These are phyloP conservation scores for Chlorophyllum brunneum DNA, from an alignment of 768 basidiomycete species.

Conservation along the genomic window DNA sequence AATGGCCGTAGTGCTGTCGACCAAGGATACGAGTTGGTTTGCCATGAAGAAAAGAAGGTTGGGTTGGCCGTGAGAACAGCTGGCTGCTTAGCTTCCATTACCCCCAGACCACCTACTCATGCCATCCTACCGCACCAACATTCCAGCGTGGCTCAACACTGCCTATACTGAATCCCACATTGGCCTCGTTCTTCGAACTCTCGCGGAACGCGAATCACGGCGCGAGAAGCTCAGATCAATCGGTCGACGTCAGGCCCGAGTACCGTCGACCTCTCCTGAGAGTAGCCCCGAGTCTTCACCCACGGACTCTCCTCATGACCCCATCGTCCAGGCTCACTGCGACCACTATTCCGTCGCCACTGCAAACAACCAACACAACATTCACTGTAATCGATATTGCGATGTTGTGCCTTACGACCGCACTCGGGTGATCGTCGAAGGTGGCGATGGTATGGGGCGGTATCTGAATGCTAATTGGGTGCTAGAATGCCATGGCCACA, in stretches of 20 bases:
- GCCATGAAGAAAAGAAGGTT: conserved; percentile 16
- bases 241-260: conserved; percentile 16
- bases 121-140: background rate
- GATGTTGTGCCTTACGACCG: conserved; percentile 81
- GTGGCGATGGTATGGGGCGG: conserved; percentile 28
- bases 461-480: conserved; percentile 90
- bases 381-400: conserved; percentile 59
- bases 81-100: background rate
- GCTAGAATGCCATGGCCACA: conserved; percentile 64
- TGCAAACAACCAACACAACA: conserved; percentile 43
- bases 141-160: conserved; percentile 28
- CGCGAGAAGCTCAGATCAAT: conserved; percentile 27
- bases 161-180: conserved; percentile 21
- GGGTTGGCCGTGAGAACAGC: conserved; percentile 11
- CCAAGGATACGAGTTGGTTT: conserved; percentile 32
- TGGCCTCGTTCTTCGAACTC: conserved; percentile 27
- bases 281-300: background rate
- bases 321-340: conserved; percentile 16
- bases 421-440: conserved; percentile 60
- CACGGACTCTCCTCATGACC: background rate
- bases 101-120: background rate
- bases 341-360: conserved; percentile 55
- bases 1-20: conserved; percentile 41
- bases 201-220: conserved; percentile 31
- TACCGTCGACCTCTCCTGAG: background rate